phyloP scores from a whole-genome alignment of 2,329 filamentous ascomycete species.

The Chaetomiaceae sp. region DNA sequence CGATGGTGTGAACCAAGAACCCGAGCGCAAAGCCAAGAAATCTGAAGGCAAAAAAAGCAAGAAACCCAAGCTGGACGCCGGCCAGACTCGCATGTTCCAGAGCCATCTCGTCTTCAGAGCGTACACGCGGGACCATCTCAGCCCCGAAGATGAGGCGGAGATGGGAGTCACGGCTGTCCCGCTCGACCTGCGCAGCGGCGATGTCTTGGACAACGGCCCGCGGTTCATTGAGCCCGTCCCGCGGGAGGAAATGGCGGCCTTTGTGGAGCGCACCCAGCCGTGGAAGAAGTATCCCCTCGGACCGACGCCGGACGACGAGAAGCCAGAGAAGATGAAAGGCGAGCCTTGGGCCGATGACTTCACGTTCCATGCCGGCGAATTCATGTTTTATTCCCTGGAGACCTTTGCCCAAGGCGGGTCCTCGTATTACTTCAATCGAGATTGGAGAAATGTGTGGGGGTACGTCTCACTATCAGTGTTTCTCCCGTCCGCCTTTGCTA shows the following conservation, averaged over 20 bases:
- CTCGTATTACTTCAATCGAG: not conserved
- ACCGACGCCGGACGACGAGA: not conserved
- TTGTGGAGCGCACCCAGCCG: not conserved
- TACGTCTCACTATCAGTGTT: no score
- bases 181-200: not conserved
- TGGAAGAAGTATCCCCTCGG: not conserved
- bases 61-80: no score
- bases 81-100: no score
- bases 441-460: no score
- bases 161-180: not conserved
- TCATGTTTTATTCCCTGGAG: not conserved
- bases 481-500: no score
- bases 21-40: no score
- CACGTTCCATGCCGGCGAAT: not conserved
- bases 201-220: not conserved
- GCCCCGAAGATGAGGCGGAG: no score
- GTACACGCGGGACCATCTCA: no score
- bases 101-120: no score
- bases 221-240: not conserved
- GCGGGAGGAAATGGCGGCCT: not conserved
- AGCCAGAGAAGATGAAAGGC: not conserved
- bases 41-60: no score
- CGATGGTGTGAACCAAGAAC: no score
- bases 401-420: not conserved
- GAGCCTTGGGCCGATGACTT: not conserved